A percentile compares a stretch with the other conserved stretches of the same genome.
Evolutionary conservation across 2,329 filamentous ascomycete species (phyloP).

Genomic region (Aspergillus vadensis): DNA sequence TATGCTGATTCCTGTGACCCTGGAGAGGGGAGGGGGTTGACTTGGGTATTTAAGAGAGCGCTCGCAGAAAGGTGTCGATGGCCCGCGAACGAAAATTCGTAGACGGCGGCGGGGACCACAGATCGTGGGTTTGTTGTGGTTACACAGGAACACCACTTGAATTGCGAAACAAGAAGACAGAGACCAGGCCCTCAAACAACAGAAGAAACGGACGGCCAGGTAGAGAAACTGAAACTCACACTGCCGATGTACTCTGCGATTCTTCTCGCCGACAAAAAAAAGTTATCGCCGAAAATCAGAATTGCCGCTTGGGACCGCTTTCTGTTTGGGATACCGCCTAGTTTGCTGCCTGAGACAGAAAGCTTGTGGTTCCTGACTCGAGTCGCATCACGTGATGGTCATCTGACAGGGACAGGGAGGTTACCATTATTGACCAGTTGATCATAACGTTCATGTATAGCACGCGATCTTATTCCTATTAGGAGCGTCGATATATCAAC

Average conservation of each 20-base stretch:
- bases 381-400: background rate
- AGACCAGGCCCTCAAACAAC: constrained; percentile 7
- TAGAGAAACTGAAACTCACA: constrained; percentile 4
- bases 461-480: too few relatives aligned
- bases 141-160: background rate
- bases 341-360: background rate
- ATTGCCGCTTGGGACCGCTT: constrained; percentile 28
- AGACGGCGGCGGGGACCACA: constrained; percentile 2
- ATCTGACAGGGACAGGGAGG: background rate
- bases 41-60: too few relatives aligned
- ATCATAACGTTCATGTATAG: too few relatives aligned
- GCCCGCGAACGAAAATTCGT: constrained; percentile 7
- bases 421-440: too few relatives aligned
- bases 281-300: constrained; percentile 23
- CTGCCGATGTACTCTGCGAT: background rate
- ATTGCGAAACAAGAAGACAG: background rate
- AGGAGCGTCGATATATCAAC: too few relatives aligned
- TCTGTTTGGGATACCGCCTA: constrained; percentile 22
- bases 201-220: constrained; percentile 2
- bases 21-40: background rate
- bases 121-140: background rate
- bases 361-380: background rate
- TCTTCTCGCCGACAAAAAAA: constrained; percentile 25
- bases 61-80: background rate
- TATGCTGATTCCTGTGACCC: constrained; percentile 5